Base-by-base conservation (phyloP, 2,329 filamentous ascomycete genomes). In the Aureobasidium lini region DNA sequence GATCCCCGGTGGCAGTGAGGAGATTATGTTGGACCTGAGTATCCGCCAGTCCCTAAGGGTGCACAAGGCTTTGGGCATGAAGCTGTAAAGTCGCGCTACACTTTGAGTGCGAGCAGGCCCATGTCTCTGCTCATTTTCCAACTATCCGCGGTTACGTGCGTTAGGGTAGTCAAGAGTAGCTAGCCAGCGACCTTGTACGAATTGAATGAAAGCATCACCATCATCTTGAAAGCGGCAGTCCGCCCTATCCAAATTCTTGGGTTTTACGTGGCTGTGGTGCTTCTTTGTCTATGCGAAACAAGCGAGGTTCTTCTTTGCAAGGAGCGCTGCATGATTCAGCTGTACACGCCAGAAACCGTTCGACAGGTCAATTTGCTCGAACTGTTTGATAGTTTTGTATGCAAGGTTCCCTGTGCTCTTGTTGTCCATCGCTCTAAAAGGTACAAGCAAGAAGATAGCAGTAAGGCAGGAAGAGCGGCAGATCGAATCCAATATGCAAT, bases 21-120 rank as follows among this genome's bases (percentile, higher is more conserved):
- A 99, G 82, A 99, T 99, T 65, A 99, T 99, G 94, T 79, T 97
- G 65, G 94, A 99, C 74, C 75, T 99, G 70, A 95, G 90, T 76
- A 95, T 99, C 73, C 82, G 93, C 67, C 92, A 96, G 80, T 88
- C 87, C 63, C 73, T 96, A 79, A 86, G 84, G 73, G 94, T 99
- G 59, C 89, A 91, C 67, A 87, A 96, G 81, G 86, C 86, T 63
- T 79, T 96, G 73, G 94, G 94, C 9, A 96, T 97, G 93, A 99
- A 96, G 82, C 72, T 99, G 73, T 97, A 85, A 72, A 46, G n/a
- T 2, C 9, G 39, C 28, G 49, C 37, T 10, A 9, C 49, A 18
- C 36, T 40, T 15, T 6, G 10, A 29, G n/a, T 29, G 48, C 46
- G 32, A 49, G 10, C 32, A 34, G 46, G 46, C 23, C 46, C 32